Percentiles rank a stretch among this genome's conserved stretches.
phyloP scores from a whole-genome alignment of 805 yeast species.

The Ogataea saltuana region DNA sequence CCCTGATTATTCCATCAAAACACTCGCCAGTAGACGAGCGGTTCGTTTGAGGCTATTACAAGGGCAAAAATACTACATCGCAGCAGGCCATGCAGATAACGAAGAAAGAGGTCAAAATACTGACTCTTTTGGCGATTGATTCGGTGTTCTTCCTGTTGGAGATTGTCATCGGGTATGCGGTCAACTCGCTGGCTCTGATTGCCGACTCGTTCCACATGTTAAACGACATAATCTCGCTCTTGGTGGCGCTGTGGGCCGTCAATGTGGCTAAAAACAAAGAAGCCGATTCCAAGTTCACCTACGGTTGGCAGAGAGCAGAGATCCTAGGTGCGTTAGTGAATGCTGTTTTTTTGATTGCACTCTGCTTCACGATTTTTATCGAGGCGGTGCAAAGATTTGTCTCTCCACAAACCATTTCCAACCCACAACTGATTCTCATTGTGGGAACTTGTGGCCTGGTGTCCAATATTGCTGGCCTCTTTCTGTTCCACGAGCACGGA shows the following conservation, averaged over 20 bases:
- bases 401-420: conserved; percentile 73
- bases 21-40: background rate
- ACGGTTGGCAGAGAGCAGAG: conserved; percentile 98
- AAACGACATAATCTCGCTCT: conserved; percentile 85
- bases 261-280: conserved; percentile 77
- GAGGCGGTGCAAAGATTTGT: conserved; percentile 92
- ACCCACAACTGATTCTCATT: conserved; percentile 76
- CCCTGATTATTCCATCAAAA: no score
- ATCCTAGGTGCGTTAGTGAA: conserved; percentile 92
- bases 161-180: conserved; percentile 82
- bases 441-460: conserved; percentile 84
- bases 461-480: conserved; percentile 81
- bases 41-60: background rate
- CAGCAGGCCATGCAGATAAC: conserved; percentile 19
- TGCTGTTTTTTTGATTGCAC: conserved; percentile 88
- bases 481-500: conserved; percentile 87
- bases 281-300: conserved; percentile 88
- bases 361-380: conserved; percentile 86
- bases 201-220: conserved; percentile 99
- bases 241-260: conserved; percentile 97
- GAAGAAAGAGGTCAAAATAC: conserved; percentile 68
- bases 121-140: conserved; percentile 71
- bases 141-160: conserved; percentile 83
- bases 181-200: conserved; percentile 89
- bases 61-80: background rate